Evolutionary conservation across 2,329 filamentous ascomycete species (phyloP), one percentile per base, ranked within the genome.

Genomic region (Sarocladium brachiariae): DNA sequence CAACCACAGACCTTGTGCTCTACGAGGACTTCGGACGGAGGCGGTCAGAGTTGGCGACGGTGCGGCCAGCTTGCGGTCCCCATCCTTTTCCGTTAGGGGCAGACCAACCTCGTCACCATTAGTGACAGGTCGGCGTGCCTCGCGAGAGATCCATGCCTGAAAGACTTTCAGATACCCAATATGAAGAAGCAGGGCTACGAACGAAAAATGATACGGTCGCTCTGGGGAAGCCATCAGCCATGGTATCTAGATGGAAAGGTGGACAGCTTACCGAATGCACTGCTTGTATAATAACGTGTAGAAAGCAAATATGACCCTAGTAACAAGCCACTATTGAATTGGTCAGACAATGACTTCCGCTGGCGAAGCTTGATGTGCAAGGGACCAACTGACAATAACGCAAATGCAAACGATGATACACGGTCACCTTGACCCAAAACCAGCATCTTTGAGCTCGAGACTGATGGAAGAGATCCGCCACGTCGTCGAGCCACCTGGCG

Each of bases 271-370:
- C 46, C 46, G 37, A 49, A 49, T 37, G 46, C 46, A 23, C 30
- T 31, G 33, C 46, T 49, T 23, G 46, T 49, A 18, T 49, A 27
- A 21, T 35, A 49, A 16, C 31, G 24, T 37, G 46, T 35, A 24
- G 46, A 49, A 14, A 49, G 18, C 9, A 37, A 25, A 25, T 35
- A 49, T 27, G 33, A 49, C 10, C 43, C 43, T 5, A 47, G n/a
- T 9, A 47, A 33, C 14, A 47, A 47, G 11, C 43, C 43, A 31
- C 43, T 45, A 27, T 21, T 19, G 9, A n/a, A 11, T 33, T 31
- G 27, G 10, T 47, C 6, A 27, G 6, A 45, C 5, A 11, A 7
- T 30, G 21, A 14, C 16, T 4, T 45, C 21, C 25, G 8, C 3
- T 13, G 4, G 10, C 23, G n/a, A 8, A 14, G 21, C 19, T 24